phyloP scores from a whole-genome alignment of 208 protist genomes.

The Kentomonas sorsogonicus region DNA sequence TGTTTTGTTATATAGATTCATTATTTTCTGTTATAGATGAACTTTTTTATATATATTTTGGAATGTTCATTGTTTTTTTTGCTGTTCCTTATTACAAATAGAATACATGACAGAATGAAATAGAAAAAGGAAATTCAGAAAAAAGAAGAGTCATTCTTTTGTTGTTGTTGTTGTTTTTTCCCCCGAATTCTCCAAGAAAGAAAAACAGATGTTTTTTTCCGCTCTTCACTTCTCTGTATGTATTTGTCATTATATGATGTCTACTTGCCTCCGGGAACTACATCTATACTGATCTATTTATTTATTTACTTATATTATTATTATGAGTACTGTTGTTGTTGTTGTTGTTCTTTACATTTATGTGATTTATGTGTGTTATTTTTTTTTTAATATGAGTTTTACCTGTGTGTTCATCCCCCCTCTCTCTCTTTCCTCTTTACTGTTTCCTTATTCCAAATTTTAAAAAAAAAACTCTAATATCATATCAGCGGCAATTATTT shows the following conservation, averaged over 20 bases:
- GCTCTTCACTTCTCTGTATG: too few species aligned
- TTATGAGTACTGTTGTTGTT: too few species aligned
- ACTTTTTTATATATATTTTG: neutral
- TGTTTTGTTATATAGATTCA: too few species aligned
- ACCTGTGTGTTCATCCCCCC: neutral
- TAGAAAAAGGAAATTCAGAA: neutral
- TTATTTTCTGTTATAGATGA: too few species aligned
- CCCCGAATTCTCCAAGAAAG: too few species aligned
- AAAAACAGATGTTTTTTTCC: too few species aligned
- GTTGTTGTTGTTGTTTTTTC: too few species aligned
- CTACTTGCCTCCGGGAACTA: too few species aligned
- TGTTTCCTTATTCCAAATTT: slow-evolving; percentile 2
- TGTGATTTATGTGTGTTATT: neutral
- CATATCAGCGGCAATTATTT: neutral
- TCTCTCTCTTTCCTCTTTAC: slow-evolving; percentile 3
- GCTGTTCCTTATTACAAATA: slow-evolving; percentile 4
- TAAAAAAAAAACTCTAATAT: neutral
- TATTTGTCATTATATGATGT: too few species aligned
- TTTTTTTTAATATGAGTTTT: neutral
- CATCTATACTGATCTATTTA: too few species aligned
- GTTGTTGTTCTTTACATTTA: slow-evolving; percentile 1
- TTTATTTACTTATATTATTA: slow-evolving; percentile 7
- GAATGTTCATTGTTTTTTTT: slow-evolving; percentile 2
- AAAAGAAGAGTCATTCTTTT: neutral
- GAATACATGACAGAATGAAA: neutral